A percentile compares a stretch with the other conserved stretches of the same genome.
These are phyloP conservation scores for Amauroascus niger DNA, from an alignment of 2,329 filamentous ascomycete genomes.

Conservation along the genomic window DNA sequence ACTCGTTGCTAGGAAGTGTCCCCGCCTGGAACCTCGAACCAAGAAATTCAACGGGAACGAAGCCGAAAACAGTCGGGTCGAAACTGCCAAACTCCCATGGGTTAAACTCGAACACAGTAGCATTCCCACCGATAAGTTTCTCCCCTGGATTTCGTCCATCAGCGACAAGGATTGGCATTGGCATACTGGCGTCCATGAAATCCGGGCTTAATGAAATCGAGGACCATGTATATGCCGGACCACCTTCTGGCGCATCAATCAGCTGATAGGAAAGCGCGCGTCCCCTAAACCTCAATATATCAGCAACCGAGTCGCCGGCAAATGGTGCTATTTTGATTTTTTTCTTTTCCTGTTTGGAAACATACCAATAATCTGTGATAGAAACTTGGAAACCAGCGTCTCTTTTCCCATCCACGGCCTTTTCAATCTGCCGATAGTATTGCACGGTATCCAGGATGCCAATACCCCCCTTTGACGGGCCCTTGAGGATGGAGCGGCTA, in stretches of 20 bases:
- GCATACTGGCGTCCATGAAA: slow-evolving; percentile 56
- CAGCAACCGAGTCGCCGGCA: background rate
- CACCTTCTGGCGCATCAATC: slow-evolving; percentile 64
- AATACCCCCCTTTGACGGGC: slow-evolving; percentile 43
- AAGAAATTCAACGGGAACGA: slow-evolving; percentile 59
- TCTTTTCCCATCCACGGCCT: slow-evolving; percentile 51
- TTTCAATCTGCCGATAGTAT: slow-evolving; percentile 54
- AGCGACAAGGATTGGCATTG: slow-evolving; percentile 64
- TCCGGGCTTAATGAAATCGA: slow-evolving; percentile 56
- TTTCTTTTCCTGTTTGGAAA: no score
- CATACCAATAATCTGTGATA: slow-evolving; percentile 73
- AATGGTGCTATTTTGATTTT: background rate
- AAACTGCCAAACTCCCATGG: slow-evolving; percentile 71
- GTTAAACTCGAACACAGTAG: slow-evolving; percentile 68
- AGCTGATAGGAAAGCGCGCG: slow-evolving; percentile 79
- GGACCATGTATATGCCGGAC: slow-evolving; percentile 69
- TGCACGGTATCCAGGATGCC: slow-evolving; percentile 47
- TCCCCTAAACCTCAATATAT: slow-evolving; percentile 36
- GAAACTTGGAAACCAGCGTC: slow-evolving; percentile 58
- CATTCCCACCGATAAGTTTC: slow-evolving; percentile 54
- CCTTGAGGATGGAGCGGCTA: slow-evolving; percentile 51
- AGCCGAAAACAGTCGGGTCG: slow-evolving; percentile 62
- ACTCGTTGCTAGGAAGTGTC: slow-evolving; percentile 43
- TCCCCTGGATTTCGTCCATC: slow-evolving; percentile 58
- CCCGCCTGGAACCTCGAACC: slow-evolving; percentile 64